phyloP scores from a whole-genome alignment of 192 early-diverging fungal genomes.

The Umbelopsis sp. region DNA sequence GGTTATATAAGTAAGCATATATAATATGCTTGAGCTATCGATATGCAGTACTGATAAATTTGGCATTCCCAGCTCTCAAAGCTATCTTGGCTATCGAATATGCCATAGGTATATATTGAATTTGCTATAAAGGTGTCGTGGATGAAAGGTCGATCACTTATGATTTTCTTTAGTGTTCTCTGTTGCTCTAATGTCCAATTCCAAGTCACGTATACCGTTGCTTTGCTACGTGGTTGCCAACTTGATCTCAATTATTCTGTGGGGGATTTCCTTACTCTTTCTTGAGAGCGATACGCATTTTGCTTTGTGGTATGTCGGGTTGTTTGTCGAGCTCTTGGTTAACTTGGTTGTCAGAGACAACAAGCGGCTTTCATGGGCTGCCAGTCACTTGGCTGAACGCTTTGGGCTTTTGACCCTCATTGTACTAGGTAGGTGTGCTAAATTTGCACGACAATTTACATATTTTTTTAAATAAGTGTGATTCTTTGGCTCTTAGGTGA shows the following conservation, averaged over 20 bases:
- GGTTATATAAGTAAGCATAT: constrained; percentile 43
- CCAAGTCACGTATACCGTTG: constrained; percentile 42
- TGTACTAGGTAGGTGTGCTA: constrained; percentile 44
- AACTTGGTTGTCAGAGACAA: constrained; percentile 41
- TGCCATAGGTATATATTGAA: constrained; percentile 35
- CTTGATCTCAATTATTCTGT: constrained; percentile 44
- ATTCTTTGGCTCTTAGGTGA: constrained; percentile 15
- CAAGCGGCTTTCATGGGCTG: constrained; percentile 50
- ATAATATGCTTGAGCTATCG: no score
- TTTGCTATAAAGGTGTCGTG: not conserved
- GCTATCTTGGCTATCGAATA: constrained; percentile 49
- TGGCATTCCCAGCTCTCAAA: constrained; percentile 31
- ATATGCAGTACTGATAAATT: not conserved
- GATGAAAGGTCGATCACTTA: not conserved
- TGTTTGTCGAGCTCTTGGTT: constrained; percentile 43
- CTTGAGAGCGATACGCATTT: constrained; percentile 37
- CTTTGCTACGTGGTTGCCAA: constrained; percentile 47
- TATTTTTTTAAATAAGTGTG: not conserved
- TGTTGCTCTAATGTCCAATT: constrained; percentile 28
- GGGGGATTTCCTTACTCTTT: constrained; percentile 44
- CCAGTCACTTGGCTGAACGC: constrained; percentile 53
- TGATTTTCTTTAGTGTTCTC: constrained; percentile 20
- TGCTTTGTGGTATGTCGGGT: constrained; percentile 45
- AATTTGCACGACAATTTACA: no score
- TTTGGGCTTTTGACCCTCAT: constrained; percentile 50